These are phyloP conservation scores for Aspergillus thermomutatus DNA, from an alignment of 2,329 filamentous ascomycete genomes.

Conservation along the genomic window DNA sequence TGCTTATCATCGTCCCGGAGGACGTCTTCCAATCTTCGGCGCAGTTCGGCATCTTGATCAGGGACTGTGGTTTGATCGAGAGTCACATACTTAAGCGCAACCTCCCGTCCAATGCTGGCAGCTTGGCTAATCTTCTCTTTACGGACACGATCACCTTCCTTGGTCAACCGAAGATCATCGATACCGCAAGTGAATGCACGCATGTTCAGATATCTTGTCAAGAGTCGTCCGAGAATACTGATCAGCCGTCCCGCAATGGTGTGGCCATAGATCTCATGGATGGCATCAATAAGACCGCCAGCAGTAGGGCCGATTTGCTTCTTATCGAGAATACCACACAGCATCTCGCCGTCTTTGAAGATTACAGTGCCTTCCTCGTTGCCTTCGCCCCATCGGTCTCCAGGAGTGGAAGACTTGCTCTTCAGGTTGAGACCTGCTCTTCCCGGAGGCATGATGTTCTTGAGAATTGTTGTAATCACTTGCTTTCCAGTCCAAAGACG, in stretches of 20 bases:
- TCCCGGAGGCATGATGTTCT: constrained; percentile 79
- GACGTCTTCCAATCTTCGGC: constrained; percentile 80
- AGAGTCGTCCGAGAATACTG: constrained; percentile 80
- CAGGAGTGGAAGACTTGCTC: constrained; percentile 73
- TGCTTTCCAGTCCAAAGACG: constrained; percentile 95
- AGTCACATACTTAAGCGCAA: constrained; percentile 85
- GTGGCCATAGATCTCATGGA: constrained; percentile 91
- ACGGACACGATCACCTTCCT: constrained; percentile 70
- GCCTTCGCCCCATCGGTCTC: constrained; percentile 69
- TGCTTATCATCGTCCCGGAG: constrained; percentile 89
- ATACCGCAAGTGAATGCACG: constrained; percentile 96
- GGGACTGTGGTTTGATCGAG: constrained; percentile 62
- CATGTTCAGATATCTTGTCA: constrained; percentile 90
- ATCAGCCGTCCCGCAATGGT: constrained; percentile 81
- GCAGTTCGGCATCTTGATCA: constrained; percentile 67
- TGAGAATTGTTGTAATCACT: constrained; percentile 84
- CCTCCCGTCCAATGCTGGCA: constrained; percentile 67
- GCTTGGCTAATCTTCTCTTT: constrained; percentile 66
- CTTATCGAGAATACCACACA: constrained; percentile 92
- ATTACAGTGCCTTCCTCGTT: constrained; percentile 76
- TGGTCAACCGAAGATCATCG: constrained; percentile 85
- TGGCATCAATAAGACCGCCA: constrained; percentile 83
- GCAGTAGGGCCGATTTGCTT: constrained; percentile 84
- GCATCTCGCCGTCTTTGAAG: constrained; percentile 80
- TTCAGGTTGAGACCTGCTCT: constrained; percentile 75